These are phyloP conservation scores for Trypanosoma scelopori DNA, from an alignment of 208 protist species.

Conservation along the genomic window DNA sequence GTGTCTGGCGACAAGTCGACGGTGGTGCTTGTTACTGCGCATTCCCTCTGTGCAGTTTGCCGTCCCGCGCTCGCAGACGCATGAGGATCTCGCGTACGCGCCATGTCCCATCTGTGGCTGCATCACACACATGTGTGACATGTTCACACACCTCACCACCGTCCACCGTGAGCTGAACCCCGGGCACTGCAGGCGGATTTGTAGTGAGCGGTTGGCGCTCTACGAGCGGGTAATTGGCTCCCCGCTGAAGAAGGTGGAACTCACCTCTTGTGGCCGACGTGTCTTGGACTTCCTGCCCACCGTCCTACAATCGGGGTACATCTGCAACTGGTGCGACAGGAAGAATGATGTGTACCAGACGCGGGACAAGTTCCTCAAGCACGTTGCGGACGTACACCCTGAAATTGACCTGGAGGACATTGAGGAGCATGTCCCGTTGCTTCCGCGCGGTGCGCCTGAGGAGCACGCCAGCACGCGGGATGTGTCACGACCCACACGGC, in stretches of 20 bases:
- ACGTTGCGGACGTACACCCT: conserved; percentile 73
- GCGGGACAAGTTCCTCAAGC: conserved; percentile 76
- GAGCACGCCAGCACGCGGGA: conserved; percentile 1
- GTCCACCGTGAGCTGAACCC: conserved; percentile 53
- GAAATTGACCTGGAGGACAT: conserved; percentile 67
- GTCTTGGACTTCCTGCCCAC: conserved; percentile 55
- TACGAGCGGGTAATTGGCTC: conserved; percentile 59
- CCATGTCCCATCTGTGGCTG: conserved; percentile 63
- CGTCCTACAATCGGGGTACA: conserved; percentile 58
- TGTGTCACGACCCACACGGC: conserved; percentile 24
- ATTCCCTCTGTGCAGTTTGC: conserved; percentile 39
- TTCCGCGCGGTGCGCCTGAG: conserved; percentile 13
- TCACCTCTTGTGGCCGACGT: conserved; percentile 23
- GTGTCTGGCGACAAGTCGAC: conserved; percentile 3
- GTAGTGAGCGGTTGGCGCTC: conserved; percentile 55
- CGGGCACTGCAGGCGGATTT: conserved; percentile 51
- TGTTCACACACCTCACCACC: conserved; percentile 69
- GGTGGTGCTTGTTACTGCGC: conserved; percentile 17
- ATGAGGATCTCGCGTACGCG: conserved; percentile 66
- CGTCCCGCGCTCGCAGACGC: conserved; percentile 43
- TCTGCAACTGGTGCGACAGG: conserved; percentile 83
- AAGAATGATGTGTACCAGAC: conserved; percentile 43
- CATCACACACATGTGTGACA: conserved; percentile 55
- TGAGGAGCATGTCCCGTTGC: conserved; percentile 53
- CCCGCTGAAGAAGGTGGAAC: conserved; percentile 40